Evolutionary conservation across 352 stramenopile species (phyloP).

Genomic region (Phytophthora hibernalis): DNA sequence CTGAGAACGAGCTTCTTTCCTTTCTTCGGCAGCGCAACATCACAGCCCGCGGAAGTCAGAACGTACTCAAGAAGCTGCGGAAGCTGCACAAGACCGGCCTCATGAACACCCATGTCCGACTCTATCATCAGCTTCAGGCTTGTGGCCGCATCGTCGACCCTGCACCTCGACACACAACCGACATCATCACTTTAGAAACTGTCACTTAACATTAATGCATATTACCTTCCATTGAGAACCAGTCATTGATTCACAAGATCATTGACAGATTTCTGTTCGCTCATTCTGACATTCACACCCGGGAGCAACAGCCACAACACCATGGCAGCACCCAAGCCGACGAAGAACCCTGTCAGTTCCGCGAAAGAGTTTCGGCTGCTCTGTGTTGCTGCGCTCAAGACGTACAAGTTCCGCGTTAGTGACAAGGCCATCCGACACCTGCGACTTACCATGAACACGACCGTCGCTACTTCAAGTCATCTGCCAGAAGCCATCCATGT

Average conservation of each 20-base stretch:
- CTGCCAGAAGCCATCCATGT: constrained; percentile 10
- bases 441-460: constrained; percentile 19
- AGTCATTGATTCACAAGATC: background rate
- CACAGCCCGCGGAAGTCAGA: background rate
- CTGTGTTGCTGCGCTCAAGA: background rate
- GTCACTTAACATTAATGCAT: background rate
- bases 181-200: background rate
- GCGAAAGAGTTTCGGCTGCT: background rate
- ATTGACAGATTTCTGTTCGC: too few relatives aligned
- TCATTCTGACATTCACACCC: too few relatives aligned
- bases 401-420: constrained; percentile 8
- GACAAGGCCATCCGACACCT: constrained; percentile 16
- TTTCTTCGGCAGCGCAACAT: background rate
- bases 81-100: constrained; percentile 3
- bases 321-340: background rate
- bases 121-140: constrained; percentile 5
- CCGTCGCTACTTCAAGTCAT: background rate
- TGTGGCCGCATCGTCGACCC: background rate
- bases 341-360: background rate
- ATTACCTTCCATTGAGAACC: background rate
- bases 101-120: background rate
- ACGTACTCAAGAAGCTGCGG: constrained; percentile 18
- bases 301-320: background rate
- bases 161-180: background rate
- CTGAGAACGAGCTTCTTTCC: too few relatives aligned